Conservation (phyloP, 768 basidiomycete genomes). For the Panaeolus papilionaceus region DNA sequence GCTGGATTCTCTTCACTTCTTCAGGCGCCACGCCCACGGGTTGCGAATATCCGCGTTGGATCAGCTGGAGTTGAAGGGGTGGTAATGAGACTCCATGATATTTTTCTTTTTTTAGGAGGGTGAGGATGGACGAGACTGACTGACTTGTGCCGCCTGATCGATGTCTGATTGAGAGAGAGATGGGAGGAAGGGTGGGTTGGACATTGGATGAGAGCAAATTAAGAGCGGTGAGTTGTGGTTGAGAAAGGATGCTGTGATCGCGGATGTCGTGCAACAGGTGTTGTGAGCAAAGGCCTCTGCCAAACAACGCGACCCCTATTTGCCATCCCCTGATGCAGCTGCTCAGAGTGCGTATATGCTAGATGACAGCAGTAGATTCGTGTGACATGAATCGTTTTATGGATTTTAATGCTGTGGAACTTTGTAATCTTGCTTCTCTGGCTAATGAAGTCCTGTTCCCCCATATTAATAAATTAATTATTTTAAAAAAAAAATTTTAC, state of each 20-base stretch:
- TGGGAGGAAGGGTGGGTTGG: constrained; percentile 56
- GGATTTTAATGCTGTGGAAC: no score
- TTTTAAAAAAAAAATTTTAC: no score
- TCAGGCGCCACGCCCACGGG: constrained; percentile 57
- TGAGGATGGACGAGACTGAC: constrained; percentile 36
- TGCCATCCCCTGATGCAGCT: no score
- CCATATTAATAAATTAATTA: no score
- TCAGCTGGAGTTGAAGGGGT: constrained; percentile 52
- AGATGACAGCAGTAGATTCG: no score
- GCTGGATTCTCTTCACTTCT: constrained; percentile 67
- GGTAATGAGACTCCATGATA: constrained; percentile 8
- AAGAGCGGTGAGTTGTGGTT: neutral
- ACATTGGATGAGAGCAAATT: constrained; percentile 22
- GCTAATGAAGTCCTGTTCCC: no score
- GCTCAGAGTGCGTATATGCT: no score
- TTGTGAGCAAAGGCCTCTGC: neutral
- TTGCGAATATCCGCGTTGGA: constrained; percentile 70
- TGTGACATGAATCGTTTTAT: no score
- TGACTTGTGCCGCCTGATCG: constrained; percentile 64
- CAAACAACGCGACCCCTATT: constrained; percentile 9
- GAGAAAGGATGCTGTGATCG: neutral
- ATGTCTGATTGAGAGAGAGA: constrained; percentile 57
- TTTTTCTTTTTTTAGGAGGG: constrained; percentile 13
- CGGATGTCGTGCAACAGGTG: neutral
- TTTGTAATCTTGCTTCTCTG: no score